Evolutionary conservation across 805 yeast genomes (phyloP), one percentile per base, ranked within the genome.

Genomic region (Yarrowia hollandica): DNA sequence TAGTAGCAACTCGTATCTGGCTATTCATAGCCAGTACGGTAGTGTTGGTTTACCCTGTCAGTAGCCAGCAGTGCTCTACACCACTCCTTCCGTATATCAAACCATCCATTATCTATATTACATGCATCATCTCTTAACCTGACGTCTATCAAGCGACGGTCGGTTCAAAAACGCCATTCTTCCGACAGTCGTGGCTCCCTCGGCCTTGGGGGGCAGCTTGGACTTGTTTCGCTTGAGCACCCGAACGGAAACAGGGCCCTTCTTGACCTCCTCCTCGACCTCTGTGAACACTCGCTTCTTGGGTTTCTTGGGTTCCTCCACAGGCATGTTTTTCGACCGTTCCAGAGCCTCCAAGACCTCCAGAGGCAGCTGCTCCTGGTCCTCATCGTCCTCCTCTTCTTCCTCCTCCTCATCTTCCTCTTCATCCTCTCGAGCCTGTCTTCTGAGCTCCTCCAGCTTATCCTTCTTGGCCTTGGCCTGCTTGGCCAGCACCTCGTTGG

Each of bases 151-250:
- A 8, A 52, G 15, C 12, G 35, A 25, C 5, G 58, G 46, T 2
- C 73, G 58, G 25, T 48, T 56, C 54, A 70, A 58, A 42, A 71
- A 68, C 5, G 58, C 62, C 62, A 57, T 46, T 70, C 73, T 16
- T 66, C 63, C 44, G 38, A 58, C 15, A 21, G 58, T 15, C 50
- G 61, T 37, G 59, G 62, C 18, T 19, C 55, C 16, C 61, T 41
- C 22, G 22, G 60, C 64, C 33, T 62, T 61, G 14, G 64, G 57
- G 3, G 74, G 73, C 2, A 73, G 72, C 59, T 68, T 64, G 39
- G 62, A 60, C 22, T 61, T 62, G 22, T 57, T 44, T 28, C 58
- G 57, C 22, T 64, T 63, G 22, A 61, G 55, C 8, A 71, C 68
- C 25, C 62, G 52, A 22, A 71, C 70, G 3, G 61, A 56, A 34